Conservation (phyloP, 768 basidiomycete species). For the Clitopilus passeckerianus region DNA sequence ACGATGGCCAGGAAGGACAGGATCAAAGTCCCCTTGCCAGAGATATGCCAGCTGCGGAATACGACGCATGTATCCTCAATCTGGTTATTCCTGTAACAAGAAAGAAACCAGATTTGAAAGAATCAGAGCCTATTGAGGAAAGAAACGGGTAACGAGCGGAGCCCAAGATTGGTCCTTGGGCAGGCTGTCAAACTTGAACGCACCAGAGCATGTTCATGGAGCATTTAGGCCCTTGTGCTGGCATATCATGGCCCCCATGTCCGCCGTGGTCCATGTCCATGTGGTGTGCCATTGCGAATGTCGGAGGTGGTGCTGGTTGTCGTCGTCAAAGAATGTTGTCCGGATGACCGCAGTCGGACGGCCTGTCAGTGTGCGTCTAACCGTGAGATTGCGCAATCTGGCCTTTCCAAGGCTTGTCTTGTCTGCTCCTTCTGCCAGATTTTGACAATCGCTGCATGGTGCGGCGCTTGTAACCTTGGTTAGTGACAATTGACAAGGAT, state of each 20-base stretch:
- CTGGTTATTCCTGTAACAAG: constrained; percentile 59
- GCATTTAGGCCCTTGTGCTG: constrained; percentile 49
- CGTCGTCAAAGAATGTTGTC: neutral
- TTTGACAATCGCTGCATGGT: too few species aligned
- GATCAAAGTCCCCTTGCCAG: constrained; percentile 47
- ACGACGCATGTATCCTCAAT: constrained; percentile 79
- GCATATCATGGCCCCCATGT: constrained; percentile 38
- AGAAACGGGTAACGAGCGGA: neutral
- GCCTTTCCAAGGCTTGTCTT: neutral
- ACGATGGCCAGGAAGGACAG: constrained; percentile 64
- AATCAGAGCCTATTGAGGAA: neutral
- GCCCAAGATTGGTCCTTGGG: neutral
- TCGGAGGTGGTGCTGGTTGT: neutral
- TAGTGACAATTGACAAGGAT: too few species aligned
- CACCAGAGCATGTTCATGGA: constrained; percentile 83
- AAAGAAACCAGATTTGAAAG: neutral
- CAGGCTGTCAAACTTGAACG: constrained; percentile 4
- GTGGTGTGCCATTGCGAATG: neutral
- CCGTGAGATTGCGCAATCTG: neutral
- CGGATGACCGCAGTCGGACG: neutral
- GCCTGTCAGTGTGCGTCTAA: neutral
- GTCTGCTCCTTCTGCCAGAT: neutral
- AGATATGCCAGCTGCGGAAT: constrained; percentile 76
- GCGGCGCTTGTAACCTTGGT: too few species aligned
- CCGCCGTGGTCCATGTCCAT: constrained; percentile 35